Evolutionary conservation across 495 filamentous ascomycete genomes (phyloP), one percentile per base, ranked within the genome.

Genomic region (Hypoxylon lienhwacheense): DNA sequence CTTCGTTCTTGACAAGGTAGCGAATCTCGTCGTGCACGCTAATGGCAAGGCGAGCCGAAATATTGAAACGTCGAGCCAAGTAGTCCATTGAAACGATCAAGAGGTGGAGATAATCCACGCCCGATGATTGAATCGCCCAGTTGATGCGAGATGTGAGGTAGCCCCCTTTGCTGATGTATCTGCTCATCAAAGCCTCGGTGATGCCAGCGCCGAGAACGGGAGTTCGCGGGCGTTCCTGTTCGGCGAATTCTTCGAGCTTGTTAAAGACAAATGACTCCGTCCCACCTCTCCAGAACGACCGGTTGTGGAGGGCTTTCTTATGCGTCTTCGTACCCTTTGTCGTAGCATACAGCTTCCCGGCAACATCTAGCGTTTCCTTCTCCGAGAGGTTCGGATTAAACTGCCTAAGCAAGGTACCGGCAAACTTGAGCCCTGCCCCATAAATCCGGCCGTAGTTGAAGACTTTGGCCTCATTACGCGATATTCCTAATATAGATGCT

Each of bases 391-490:
- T 74, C 7, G 93, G 90, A 61, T 97, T 97, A 72, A 97, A 99
- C 63, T 97, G 91, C 14, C 89, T 81, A 16, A 99, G 79, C 2
- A 99, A 75, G 7, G 88, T 91, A 11, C 87, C 84, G 2, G 93
- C 93, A 68, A 97, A 99, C 58, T 89, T 96, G 37, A 96, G 74
- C 6, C 93, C 93, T 26, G 93, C 93, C 26, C 93, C 93, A 62
- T 99, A 99, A 40, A 99, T 99, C 17, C 93, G 89, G 7, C 93
- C 93, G 63, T 97, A 99, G 68, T 97, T 99, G 74, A 99, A 99
- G 3, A 99, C 83, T 66, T 99, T 99, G 14, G 93, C 93, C 66
- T 96, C 85, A 56, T 96, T 95, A 25, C 93, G 82, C 0, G 88
- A 92, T 53, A 97, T 99, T 8, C 90, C 91, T 2, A 99, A 68